phyloP scores from a whole-genome alignment of 1,284 basidiomycete species.

The Naganishia sp. region DNA sequence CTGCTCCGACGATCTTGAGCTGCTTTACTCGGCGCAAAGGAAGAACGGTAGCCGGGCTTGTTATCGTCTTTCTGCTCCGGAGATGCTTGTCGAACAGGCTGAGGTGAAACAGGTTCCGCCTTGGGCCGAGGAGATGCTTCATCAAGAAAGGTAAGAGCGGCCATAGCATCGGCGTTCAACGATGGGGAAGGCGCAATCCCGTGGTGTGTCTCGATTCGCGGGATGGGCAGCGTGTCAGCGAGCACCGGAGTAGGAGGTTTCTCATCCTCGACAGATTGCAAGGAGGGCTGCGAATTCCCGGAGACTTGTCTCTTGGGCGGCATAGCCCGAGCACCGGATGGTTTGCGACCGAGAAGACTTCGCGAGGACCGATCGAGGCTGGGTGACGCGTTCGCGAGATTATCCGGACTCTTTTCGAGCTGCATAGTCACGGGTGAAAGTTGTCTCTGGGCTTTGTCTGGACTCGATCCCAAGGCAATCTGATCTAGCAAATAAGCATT shows the following conservation, averaged over 20 bases:
- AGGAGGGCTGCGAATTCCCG: constrained; percentile 20
- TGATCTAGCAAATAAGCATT: constrained; percentile 28
- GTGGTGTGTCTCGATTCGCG: constrained; percentile 1
- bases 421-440: neutral
- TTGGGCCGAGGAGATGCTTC: constrained; percentile 38
- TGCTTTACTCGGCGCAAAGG: constrained; percentile 77
- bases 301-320: constrained; percentile 54
- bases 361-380: constrained; percentile 2
- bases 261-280: constrained; percentile 33
- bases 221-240: neutral
- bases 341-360: constrained; percentile 64
- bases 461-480: constrained; percentile 24
- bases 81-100: neutral
- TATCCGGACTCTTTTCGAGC: constrained; percentile 2
- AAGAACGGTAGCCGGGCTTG: constrained; percentile 57
- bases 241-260: constrained; percentile 11
- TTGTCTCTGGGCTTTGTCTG: constrained; percentile 1
- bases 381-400: constrained; percentile 2
- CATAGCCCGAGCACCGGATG: constrained; percentile 78
- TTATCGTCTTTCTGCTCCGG: constrained; percentile 4
- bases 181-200: constrained; percentile 30
- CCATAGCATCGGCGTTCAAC: constrained; percentile 66
- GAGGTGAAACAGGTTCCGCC: constrained; percentile 7
- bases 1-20: constrained; percentile 79
- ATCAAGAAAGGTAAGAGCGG: constrained; percentile 72